A percentile compares a stretch with the other conserved stretches of the same genome.
phyloP scores from a whole-genome alignment of 306 rosid species.

The Clitoria ternatea region DNA sequence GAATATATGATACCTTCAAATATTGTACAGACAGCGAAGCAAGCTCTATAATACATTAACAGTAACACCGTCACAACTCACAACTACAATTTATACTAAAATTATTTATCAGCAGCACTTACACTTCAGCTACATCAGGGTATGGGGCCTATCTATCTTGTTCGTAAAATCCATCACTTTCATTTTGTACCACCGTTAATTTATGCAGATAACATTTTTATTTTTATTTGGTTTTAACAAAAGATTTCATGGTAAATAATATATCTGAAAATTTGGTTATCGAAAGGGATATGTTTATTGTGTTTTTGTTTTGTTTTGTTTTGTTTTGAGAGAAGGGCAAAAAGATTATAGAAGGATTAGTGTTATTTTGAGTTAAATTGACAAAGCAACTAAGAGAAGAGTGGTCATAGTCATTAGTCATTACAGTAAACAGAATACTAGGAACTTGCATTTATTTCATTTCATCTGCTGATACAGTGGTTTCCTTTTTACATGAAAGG shows the following conservation, averaged over 20 bases:
- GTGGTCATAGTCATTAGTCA: neutral
- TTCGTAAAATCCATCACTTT: slow-evolving; percentile 13
- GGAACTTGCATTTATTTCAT: neutral
- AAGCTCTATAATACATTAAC: slow-evolving; percentile 16
- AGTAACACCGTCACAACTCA: slow-evolving; percentile 24
- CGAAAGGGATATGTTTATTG: no score
- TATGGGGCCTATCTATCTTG: slow-evolving; percentile 4
- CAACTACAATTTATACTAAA: neutral
- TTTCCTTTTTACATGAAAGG: neutral
- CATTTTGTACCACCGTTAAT: neutral
- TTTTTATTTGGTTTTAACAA: no score
- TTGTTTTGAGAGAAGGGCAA: neutral
- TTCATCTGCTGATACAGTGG: neutral
- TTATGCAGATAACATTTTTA: neutral
- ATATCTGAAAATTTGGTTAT: no score
- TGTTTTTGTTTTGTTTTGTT: no score
- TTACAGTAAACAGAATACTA: neutral
- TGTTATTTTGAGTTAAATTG: neutral
- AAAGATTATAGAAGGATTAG: neutral
- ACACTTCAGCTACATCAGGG: neutral
- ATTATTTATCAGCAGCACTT: slow-evolving; percentile 3
- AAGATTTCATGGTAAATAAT: no score
- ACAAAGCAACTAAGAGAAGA: neutral
- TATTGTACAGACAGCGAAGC: slow-evolving; percentile 23
- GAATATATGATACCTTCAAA: slow-evolving; percentile 1